A percentile compares a stretch with the other conserved stretches of the same genome.
phyloP scores from a whole-genome alignment of 345 rosid genomes.

The Camelina neglecta region DNA sequence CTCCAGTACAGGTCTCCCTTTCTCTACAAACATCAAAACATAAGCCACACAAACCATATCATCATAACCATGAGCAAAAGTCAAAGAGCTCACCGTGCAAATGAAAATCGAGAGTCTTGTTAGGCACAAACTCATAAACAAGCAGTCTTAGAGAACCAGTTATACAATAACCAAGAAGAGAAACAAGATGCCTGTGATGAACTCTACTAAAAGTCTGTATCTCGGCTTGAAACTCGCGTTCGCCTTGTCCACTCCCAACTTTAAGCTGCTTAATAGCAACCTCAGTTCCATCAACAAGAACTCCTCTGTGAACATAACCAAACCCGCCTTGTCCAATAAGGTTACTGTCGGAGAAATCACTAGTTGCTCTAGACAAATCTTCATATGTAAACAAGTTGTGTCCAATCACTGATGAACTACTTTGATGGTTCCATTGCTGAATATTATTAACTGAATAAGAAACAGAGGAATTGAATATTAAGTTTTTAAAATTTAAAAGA shows the following conservation, averaged over 20 bases:
- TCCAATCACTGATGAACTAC: constrained; percentile 38
- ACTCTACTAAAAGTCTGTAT: constrained; percentile 65
- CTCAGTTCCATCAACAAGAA: constrained; percentile 56
- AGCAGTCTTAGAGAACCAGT: constrained; percentile 64
- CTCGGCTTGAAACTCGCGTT: constrained; percentile 74
- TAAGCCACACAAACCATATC: constrained; percentile 2
- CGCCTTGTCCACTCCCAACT: constrained; percentile 71
- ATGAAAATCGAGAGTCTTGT: constrained; percentile 65
- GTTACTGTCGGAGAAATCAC: constrained; percentile 54
- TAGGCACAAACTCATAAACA: constrained; percentile 82
- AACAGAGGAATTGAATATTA: constrained; percentile 33
- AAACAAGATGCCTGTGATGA: constrained; percentile 78
- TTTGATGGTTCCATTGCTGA: constrained; percentile 52
- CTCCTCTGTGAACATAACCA: constrained; percentile 77
- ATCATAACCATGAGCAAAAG: constrained; percentile 10
- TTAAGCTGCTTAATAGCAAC: constrained; percentile 81
- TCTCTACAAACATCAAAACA: constrained; percentile 49
- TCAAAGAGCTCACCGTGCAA: constrained; percentile 58
- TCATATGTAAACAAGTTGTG: constrained; percentile 57
- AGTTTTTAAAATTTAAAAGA: background rate
- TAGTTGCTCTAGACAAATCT: constrained; percentile 62
- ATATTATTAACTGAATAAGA: constrained; percentile 27
- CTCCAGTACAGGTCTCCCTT: constrained; percentile 64
- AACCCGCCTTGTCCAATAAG: constrained; percentile 81
- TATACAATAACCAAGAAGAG: constrained; percentile 70